Evolutionary conservation across 257 asterid genomes (phyloP), one percentile per base, ranked within the genome.

Genomic region (Marsdenia floribunda): DNA sequence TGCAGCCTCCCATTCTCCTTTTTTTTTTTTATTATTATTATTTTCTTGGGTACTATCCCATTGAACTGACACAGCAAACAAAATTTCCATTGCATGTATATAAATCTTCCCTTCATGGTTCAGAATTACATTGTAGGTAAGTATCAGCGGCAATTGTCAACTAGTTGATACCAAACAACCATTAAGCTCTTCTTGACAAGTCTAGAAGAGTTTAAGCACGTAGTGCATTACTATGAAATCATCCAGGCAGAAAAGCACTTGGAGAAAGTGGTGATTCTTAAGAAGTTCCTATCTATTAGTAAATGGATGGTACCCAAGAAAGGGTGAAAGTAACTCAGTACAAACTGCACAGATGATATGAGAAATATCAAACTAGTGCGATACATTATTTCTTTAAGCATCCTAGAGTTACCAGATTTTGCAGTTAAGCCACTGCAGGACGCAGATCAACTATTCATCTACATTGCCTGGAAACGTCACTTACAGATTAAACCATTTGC

Each of bases 401-500:
- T 58, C 58, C 37, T 3, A 26, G 29, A 47, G 63, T 57, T 5
- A 40, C 38, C 63, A 37, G 54, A 22, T 46, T 69, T 63, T 44
- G 10, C 37, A 42, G 37, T 18, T 44, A 55, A 77, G 50, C 16
- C 7, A 60, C 74, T 70, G 83, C 83, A 73, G 83, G 83, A 79
- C 73, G 83, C 79, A 12, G 57, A 75, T 44, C 72, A 61, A 38
- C 55, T 40, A 79, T 74, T 79, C 73, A 63, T 26, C 38, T 42
- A 38, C 9, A 71, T 37, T 3, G 55, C 26, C 54, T 15, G 55
- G 47, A 75, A 26, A 70, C 83, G 73, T 79, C 80, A 22, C 83
- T 75, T 75, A 80, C 83, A 79, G 73, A 42, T 71, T 46, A 38
- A 11, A 9, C 67, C 54, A 22, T 40, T 54, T 35, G 47, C 33